A percentile compares a stretch with the other conserved stretches of the same genome.
These are phyloP conservation scores for Trypanosoma boissoni DNA, from an alignment of 208 protist genomes.

Conservation along the genomic window DNA sequence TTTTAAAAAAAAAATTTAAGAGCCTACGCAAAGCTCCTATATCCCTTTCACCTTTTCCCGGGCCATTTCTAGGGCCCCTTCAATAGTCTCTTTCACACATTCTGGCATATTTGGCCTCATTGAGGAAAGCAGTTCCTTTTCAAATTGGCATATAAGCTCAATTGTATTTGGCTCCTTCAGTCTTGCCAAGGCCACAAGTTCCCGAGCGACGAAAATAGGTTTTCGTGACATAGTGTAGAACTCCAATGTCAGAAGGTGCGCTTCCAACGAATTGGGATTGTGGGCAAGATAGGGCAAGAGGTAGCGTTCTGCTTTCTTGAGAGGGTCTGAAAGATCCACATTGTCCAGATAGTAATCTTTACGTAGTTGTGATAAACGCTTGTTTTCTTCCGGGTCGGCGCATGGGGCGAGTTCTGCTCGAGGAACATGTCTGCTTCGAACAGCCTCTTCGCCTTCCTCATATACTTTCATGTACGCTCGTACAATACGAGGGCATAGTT, in stretches of 20 bases:
- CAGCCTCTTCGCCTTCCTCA: conserved; percentile 65
- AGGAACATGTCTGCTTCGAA: conserved; percentile 66
- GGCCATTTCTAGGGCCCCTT: conserved; percentile 36
- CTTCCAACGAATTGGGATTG: conserved; percentile 31
- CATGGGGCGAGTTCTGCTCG: conserved; percentile 38
- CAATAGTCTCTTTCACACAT: conserved; percentile 55
- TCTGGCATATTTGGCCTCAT: conserved; percentile 26
- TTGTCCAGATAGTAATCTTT: conserved; percentile 61
- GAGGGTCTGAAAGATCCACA: conserved; percentile 65
- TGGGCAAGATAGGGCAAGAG: conserved; percentile 51
- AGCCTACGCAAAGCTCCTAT: neutral
- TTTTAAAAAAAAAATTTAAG: conserved; percentile 1
- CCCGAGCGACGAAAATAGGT: conserved; percentile 62
- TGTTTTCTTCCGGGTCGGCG: conserved; percentile 59
- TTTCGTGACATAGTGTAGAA: conserved; percentile 62
- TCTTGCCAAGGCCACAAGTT: conserved; percentile 42
- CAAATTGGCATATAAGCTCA: conserved; percentile 41
- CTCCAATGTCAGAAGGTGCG: conserved; percentile 68
- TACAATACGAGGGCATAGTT: conserved; percentile 64
- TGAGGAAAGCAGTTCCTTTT: conserved; percentile 29
- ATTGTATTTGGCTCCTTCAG: conserved; percentile 29
- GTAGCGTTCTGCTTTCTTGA: conserved; percentile 78
- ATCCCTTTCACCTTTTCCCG: conserved; percentile 9
- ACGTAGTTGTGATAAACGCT: conserved; percentile 50
- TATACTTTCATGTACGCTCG: conserved; percentile 75